Conservation (phyloP, 2,329 filamentous ascomycete genomes). For the Trichophyton rubrum region DNA sequence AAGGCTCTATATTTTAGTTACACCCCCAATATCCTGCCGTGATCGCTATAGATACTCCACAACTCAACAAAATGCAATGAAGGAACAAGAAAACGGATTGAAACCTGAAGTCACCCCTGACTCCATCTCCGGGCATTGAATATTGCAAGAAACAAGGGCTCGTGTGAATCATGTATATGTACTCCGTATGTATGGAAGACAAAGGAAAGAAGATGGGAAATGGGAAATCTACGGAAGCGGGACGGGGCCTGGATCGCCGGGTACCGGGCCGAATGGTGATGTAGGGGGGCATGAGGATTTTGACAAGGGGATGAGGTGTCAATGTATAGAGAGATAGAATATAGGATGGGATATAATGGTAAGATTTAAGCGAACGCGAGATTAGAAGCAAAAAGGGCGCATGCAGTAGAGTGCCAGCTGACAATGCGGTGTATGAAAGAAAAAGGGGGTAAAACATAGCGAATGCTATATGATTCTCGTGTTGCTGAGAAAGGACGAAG, state of each 20-base stretch:
- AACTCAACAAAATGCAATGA: background rate
- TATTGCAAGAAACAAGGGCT: background rate
- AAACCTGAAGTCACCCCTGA: background rate
- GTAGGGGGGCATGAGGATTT: background rate
- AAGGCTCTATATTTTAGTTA: background rate
- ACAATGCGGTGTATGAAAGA: background rate
- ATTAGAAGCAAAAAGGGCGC: background rate
- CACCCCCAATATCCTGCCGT: background rate
- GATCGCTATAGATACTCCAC: background rate
- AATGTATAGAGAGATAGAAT: background rate
- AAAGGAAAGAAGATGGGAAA: background rate
- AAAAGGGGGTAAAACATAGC: background rate
- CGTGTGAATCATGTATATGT: background rate
- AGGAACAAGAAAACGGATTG: background rate
- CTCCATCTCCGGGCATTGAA: background rate
- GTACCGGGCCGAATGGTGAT: background rate
- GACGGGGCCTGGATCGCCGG: background rate
- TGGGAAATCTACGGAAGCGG: background rate
- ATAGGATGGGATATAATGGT: background rate
- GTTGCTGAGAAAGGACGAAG: background rate
- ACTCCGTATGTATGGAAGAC: background rate
- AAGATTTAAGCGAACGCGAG: background rate
- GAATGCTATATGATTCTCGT: background rate
- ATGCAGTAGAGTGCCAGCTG: background rate
- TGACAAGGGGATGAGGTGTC: background rate